These are phyloP conservation scores for Rubia balearica DNA, from an alignment of 305 asterid genomes.

Conservation along the genomic window DNA sequence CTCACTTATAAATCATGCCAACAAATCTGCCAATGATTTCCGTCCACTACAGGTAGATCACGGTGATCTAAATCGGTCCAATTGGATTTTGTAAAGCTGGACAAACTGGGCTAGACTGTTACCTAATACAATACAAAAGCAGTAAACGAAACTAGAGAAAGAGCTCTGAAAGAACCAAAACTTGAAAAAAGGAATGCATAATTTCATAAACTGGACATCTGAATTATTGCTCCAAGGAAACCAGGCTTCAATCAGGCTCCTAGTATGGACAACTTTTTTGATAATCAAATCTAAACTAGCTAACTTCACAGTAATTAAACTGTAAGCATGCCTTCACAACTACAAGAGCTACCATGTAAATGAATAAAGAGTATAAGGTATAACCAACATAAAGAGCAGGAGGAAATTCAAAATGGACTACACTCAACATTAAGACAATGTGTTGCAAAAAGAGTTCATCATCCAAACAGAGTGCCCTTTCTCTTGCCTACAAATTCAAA, in stretches of 20 bases:
- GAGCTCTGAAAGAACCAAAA: background rate
- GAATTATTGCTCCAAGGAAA: background rate
- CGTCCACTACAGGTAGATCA: slow-evolving; percentile 2
- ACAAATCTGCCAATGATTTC: background rate
- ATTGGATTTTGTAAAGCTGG: background rate
- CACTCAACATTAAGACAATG: background rate
- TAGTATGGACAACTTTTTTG: background rate
- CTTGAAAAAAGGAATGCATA: slow-evolving; percentile 3
- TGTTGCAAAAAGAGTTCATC: background rate
- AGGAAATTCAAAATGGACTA: background rate
- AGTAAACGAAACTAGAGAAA: background rate
- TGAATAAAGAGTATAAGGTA: background rate
- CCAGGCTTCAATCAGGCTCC: background rate
- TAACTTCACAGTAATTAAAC: background rate
- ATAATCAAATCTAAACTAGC: background rate
- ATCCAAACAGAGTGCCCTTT: background rate
- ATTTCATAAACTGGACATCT: background rate
- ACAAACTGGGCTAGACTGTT: background rate
- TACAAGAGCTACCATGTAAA: background rate
- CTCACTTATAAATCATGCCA: slow-evolving; percentile 1
- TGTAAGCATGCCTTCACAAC: background rate
- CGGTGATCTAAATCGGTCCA: background rate
- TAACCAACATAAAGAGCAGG: background rate
- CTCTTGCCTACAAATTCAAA: background rate
- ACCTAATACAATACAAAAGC: background rate